Percentiles rank a stretch among this genome's conserved stretches.
Conservation (phyloP, 148 eudicot genomes). For the Suaeda aralocaspica region DNA sequence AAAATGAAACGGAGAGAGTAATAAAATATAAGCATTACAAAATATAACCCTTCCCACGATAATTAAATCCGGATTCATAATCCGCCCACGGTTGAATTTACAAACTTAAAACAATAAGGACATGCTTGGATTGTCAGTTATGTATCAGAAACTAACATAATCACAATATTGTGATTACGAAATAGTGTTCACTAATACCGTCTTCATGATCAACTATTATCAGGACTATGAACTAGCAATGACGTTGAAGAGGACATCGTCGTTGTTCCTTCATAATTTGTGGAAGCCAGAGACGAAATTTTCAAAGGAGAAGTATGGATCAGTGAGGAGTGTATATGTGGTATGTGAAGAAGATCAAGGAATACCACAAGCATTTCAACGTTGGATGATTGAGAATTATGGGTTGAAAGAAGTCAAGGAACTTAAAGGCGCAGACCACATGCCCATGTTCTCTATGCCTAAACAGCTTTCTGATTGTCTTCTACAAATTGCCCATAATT, state of each 20-base stretch:
- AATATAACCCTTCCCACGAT: too few species aligned
- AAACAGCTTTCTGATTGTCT: slow-evolving; percentile 33
- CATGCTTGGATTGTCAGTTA: too few species aligned
- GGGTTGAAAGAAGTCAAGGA: slow-evolving; percentile 33
- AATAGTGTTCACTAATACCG: too few species aligned
- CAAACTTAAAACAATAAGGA: too few species aligned
- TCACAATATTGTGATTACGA: too few species aligned
- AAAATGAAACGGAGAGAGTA: too few species aligned
- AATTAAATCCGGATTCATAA: too few species aligned
- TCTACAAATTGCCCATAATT: slow-evolving; percentile 14
- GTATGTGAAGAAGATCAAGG: slow-evolving; percentile 35
- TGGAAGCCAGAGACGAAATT: slow-evolving; percentile 25
- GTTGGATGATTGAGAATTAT: slow-evolving; percentile 40
- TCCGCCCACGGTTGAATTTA: too few species aligned
- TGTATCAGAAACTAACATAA: too few species aligned
- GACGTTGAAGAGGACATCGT: slow-evolving; percentile 36
- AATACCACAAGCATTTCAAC: slow-evolving; percentile 31
- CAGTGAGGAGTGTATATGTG: slow-evolving; percentile 35
- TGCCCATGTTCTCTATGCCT: slow-evolving; percentile 54
- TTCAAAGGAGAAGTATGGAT: slow-evolving; percentile 34
- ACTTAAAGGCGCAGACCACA: slow-evolving; percentile 46
- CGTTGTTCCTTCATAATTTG: slow-evolving; percentile 23
- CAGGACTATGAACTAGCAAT: too few species aligned
- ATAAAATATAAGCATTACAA: too few species aligned
- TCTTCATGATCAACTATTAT: too few species aligned